Conservation (phyloP, 2,329 filamentous ascomycete species). For the Colletotrichum sp. region DNA sequence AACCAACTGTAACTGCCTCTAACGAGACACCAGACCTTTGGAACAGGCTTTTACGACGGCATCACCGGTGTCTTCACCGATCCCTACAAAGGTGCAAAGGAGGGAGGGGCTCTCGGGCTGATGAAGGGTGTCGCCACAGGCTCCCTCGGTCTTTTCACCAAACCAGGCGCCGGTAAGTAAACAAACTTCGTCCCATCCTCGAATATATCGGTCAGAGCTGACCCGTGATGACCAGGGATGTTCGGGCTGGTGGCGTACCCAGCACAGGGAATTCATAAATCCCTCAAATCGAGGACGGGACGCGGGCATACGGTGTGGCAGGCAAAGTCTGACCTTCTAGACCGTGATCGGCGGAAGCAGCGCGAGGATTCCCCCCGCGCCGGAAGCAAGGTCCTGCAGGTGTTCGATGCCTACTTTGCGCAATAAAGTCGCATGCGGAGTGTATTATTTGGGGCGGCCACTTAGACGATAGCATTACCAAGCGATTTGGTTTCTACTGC, state of each 20-base stretch:
- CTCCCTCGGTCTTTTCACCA: conserved; percentile 24
- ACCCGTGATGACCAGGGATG: conserved; percentile 16
- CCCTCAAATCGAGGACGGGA: conserved; percentile 25
- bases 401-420: neutral
- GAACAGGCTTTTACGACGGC: conserved; percentile 34
- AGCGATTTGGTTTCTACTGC: neutral
- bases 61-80: conserved; percentile 33
- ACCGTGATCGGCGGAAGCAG: neutral
- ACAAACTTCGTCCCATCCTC: neutral
- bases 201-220: neutral
- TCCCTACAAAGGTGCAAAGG: conserved; percentile 32
- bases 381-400: neutral
- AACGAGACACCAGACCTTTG: too few species aligned
- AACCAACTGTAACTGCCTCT: too few species aligned
- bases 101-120: conserved; percentile 34
- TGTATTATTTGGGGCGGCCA: neutral
- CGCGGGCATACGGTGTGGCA: neutral
- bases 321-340: neutral
- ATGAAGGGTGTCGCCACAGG: conserved; percentile 39
- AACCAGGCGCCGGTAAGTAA: conserved; percentile 28
- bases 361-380: neutral
- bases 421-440: neutral
- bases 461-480: neutral
- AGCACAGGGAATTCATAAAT: conserved; percentile 34
- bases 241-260: conserved; percentile 35